Percentiles rank a stretch among this genome's conserved stretches.
Evolutionary conservation across 176 grass and related monocot species (phyloP).

Genomic region (Ananas comosus): DNA sequence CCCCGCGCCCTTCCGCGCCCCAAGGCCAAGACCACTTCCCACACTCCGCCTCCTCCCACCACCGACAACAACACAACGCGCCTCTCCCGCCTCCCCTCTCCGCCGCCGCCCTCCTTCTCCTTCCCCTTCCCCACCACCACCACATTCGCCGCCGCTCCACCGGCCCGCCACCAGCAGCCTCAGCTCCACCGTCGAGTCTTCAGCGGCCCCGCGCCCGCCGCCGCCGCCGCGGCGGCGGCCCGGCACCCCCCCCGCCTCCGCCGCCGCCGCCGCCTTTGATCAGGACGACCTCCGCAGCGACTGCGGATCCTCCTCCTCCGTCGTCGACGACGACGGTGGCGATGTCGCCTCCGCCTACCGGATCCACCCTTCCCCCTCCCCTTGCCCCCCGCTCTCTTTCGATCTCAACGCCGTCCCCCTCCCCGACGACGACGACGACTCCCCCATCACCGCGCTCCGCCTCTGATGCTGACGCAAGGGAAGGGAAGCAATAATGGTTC

Average conservation of each 20-base stretch:
- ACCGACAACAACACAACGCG: not conserved
- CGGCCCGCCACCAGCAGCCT: constrained; percentile 51
- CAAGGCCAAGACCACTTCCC: constrained; percentile 77
- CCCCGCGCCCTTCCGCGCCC: constrained; percentile 39
- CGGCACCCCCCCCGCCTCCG: not conserved
- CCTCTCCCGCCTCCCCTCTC: not conserved
- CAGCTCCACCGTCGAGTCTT: constrained; percentile 67
- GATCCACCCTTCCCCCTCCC: no score
- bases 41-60: constrained; percentile 5
- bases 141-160: not conserved
- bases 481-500: no score
- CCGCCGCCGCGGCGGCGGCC: constrained; percentile 32
- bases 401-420: constrained; percentile 43
- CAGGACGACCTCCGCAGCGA: constrained; percentile 53
- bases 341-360: constrained; percentile 36
- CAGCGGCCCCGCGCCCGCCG: constrained; percentile 27
- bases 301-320: constrained; percentile 64
- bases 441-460: not conserved
- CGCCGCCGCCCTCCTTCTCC: not conserved
- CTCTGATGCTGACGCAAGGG: not conserved
- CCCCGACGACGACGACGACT: constrained; percentile 7
- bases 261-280: constrained; percentile 20
- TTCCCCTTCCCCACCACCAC: constrained; percentile 6
- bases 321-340: constrained; percentile 46
- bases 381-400: constrained; percentile 23